Evolutionary conservation across 352 stramenopile genomes (phyloP), one percentile per base, ranked within the genome.

Genomic region (Globisporangium polare): DNA sequence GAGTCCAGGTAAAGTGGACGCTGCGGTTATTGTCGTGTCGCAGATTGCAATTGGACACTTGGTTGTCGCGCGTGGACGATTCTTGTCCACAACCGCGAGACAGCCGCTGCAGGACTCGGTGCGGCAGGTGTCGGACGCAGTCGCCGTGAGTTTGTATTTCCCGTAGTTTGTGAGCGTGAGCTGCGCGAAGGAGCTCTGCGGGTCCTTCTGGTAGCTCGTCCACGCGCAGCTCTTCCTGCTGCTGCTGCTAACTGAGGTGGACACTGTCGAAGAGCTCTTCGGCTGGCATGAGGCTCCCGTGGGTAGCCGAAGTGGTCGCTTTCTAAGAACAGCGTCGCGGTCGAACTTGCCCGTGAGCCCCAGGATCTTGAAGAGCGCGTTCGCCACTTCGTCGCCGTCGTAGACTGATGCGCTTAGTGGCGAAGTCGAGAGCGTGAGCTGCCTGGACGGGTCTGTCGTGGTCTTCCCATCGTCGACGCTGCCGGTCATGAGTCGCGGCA

Each of bases 71-170:
- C 56, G 64, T 5, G 81, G 81, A 20, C 77, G 79, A 56, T 75
- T 71, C 3, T 75, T 56, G 56, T 88, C 81, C 9, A 83, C 64
- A 17, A 89, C 67, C 0, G 74, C 60, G 9, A 89, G 45, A 42
- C 81, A 91, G 2, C 75, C 81, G 0, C 57, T 33, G 53, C 77
- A 88, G 27, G 67, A 73, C 0, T 69, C 66, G 0, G 55, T 60
- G 1, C 49, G 66, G 8, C 58, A 68, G 51, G 77, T 79, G 55
- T 88, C 79, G 17, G 62, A 62, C 1, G 81, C 79, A 2, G 66
- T 62, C 26, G 84, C 39, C 3, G 68, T 37, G 24, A 90, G 62
- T 1, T 71, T 42, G 63, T 88, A 89, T 62, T 88, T 86, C 33
- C 81, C 78, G 35, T 75, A 86, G 5, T 13, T 13, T 6, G 59